phyloP scores from a whole-genome alignment of 768 basidiomycete species.

The Suillus fuscotomentosus region DNA sequence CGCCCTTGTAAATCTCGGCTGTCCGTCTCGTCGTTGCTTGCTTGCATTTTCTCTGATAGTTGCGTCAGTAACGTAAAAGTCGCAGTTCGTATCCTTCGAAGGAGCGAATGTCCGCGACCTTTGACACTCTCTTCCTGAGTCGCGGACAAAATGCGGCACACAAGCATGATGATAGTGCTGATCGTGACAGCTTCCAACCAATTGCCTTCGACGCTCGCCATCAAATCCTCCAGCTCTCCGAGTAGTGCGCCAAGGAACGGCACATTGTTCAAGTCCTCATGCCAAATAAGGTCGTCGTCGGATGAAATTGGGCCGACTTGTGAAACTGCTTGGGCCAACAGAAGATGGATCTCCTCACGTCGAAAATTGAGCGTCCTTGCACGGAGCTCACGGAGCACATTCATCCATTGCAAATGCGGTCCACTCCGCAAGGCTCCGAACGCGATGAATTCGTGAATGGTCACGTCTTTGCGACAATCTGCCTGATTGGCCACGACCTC shows the following conservation, averaged over 20 bases:
- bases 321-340: slow-evolving; percentile 43
- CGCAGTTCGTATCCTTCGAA: slow-evolving; percentile 30
- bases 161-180: slow-evolving; percentile 33
- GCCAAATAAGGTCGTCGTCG: slow-evolving; percentile 34
- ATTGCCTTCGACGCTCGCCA: slow-evolving; percentile 36
- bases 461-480: slow-evolving; percentile 38
- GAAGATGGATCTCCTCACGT: slow-evolving; percentile 36
- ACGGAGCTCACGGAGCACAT: slow-evolving; percentile 44
- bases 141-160: slow-evolving; percentile 36
- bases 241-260: slow-evolving; percentile 38
- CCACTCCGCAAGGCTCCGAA: slow-evolving; percentile 49
- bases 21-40: slow-evolving; percentile 6
- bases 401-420: slow-evolving; percentile 46
- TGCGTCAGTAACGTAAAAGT: slow-evolving; percentile 37
- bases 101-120: slow-evolving; percentile 20
- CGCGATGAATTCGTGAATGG: slow-evolving; percentile 43
- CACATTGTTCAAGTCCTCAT: slow-evolving; percentile 31
- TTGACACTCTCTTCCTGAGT: slow-evolving; percentile 12
- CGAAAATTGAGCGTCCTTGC: slow-evolving; percentile 38
- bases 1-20: slow-evolving; percentile 18
- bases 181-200: slow-evolving; percentile 38
- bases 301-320: slow-evolving; percentile 37
- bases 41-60: slow-evolving; percentile 22
- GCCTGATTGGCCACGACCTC: slow-evolving; percentile 41
- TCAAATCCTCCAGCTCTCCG: slow-evolving; percentile 31